Evolutionary conservation across 2,329 filamentous ascomycete genomes (phyloP), one percentile per base, ranked within the genome.

Genomic region (Aspergillus unguis): DNA sequence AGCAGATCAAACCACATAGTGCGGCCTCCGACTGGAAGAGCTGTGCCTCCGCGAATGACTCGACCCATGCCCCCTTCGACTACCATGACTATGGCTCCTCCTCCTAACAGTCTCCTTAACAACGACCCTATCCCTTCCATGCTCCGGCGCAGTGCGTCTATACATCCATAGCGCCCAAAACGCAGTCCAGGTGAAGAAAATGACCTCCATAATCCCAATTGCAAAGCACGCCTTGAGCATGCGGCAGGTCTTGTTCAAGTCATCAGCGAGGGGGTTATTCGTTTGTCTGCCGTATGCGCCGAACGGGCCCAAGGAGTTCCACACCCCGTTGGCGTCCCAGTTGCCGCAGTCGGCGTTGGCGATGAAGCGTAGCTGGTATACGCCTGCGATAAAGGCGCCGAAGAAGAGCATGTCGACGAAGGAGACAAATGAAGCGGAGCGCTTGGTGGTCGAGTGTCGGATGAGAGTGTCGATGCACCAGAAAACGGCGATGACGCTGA

Each of bases 191-290:
- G 87, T 85, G 75, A 95, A 96, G 68, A 92, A 86, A 58, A 94
- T 76, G 60, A 78, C 77, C 70, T 94, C 89, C 80, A 96, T 95
- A 70, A 97, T 96, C 44, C 83, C 90, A 61, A 96, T 85, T 2
- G 90, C 92, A 74, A 90, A 97, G 60, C 79, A 81, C 1, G 92
- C 87, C 81, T 96, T 97, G 66, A 96, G 83, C 90, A 96, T 94
- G 45, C 87, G 83, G 74, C 92, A 97, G 4, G 84, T 83, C 79
- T 92, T 92, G 71, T 89, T 80, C 35, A 85, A 71, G 48, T 80
- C 71, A 37, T 85, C 66, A 38, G 78, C 71, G 53, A 83, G 74
- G 6, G 64, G 64, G 51, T 73, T 79, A 47, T 73, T 73, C 44
- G 77, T 77, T 32, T 71, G 60, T 6, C 62, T 57, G 10, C 77